Evolutionary conservation across 75 land plant species (phyloP).

Genomic region (Pseudotsuga menziesii): DNA sequence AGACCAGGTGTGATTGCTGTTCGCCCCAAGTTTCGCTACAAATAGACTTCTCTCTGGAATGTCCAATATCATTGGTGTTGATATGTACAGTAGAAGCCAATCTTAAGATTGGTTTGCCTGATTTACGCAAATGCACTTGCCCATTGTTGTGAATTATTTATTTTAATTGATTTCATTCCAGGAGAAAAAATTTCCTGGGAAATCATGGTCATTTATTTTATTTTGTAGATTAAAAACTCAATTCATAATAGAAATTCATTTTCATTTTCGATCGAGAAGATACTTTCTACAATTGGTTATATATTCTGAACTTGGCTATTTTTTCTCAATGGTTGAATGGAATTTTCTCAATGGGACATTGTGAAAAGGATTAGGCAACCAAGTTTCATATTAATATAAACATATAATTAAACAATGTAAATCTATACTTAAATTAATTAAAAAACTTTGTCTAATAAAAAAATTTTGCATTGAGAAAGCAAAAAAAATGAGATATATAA

Average conservation of each 20-base stretch:
- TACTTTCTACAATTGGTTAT: too few species aligned
- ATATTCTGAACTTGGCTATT: too few species aligned
- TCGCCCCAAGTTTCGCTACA: constrained; percentile 58
- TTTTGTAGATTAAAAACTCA: constrained; percentile 1
- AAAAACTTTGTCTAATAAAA: too few species aligned
- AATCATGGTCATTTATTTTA: not conserved
- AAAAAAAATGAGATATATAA: too few species aligned
- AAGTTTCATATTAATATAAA: too few species aligned
- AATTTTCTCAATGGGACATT: too few species aligned
- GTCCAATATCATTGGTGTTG: not conserved
- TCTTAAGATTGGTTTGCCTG: not conserved
- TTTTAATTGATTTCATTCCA: not conserved
- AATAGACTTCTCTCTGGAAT: constrained; percentile 4
- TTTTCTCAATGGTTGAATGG: too few species aligned
- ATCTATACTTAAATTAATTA: too few species aligned
- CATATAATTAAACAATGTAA: too few species aligned
- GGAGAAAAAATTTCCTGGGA: not conserved
- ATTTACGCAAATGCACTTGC: not conserved
- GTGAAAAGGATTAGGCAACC: too few species aligned
- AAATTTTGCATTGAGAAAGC: too few species aligned
- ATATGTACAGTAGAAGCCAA: not conserved
- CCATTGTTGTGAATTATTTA: not conserved
- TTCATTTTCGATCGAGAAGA: too few species aligned
- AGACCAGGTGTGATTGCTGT: constrained; percentile 64
- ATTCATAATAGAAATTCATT: not conserved